Base-by-base conservation (phyloP, 768 basidiomycete species). In the Leccinum uliginosum region DNA sequence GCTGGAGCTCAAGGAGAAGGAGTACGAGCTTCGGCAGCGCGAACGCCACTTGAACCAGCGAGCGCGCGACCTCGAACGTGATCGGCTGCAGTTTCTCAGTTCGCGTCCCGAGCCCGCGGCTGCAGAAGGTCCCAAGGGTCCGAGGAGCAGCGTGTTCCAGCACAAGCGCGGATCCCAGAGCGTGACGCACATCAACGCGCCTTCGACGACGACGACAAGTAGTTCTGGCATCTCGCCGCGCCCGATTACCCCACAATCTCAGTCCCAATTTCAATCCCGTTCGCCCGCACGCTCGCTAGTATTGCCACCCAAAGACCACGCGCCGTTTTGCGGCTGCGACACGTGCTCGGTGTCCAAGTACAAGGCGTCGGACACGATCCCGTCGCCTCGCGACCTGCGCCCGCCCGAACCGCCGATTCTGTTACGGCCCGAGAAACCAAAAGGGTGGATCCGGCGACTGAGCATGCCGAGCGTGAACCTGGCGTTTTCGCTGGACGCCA, bases 361-460 rank as follows among this genome's bases (percentile, higher is more conserved):
- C 66, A 76, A 73, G 57, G 53, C 56, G 11, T 59, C 67, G 12
- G 73, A 66, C 61, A 48, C 56, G 67, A 12, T 60, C 55, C 58
- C 68, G 21, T 57, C 67, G 19, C 59, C 67, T 44, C 67, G 71
- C 23, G 73, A 77, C 55, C 65, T 77, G 29, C 74, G 76, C 15
- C 75, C 77, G 24, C 75, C 75, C 15, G 74, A 75, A 46, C 70
- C 76, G 26, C 79, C 80, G 5, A 74, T 78, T 48, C 55, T 63
- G 2, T 71, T 82, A n/a, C 80, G 78, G 29, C 68, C 79, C 44
- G 80, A 83, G 53, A 85, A 85, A 62, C 76, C 83, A 9, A 86
- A 80, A 56, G 81, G 86, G 0, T 91, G 89, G 89, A 87, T 91
- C 59, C 75, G 88, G 21, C 75, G 88, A 54, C 67, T 91, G 56